These are phyloP conservation scores for Panaeolus papilionaceus DNA, from an alignment of 768 basidiomycete species.

Conservation along the genomic window DNA sequence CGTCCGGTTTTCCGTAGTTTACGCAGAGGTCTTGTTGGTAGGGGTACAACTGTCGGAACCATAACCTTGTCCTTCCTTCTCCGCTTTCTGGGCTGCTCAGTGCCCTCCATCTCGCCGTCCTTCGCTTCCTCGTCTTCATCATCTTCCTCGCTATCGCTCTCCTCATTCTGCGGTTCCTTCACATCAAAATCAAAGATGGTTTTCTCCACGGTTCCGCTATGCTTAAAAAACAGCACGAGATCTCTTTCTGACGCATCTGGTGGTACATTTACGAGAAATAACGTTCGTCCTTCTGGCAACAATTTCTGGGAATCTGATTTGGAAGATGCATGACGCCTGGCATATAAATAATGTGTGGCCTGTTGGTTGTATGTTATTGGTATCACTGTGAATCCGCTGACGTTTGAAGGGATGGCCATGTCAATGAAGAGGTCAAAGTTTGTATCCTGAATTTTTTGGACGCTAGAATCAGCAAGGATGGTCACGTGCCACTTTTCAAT, in stretches of 20 bases:
- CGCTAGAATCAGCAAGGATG: background rate
- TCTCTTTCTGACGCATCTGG: conserved; percentile 88
- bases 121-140: conserved; percentile 44
- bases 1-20: conserved; percentile 66
- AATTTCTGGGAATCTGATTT: conserved; percentile 40
- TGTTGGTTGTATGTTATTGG: conserved; percentile 48
- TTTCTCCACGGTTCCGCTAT: conserved; percentile 77
- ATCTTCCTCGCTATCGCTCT: conserved; percentile 48
- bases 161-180: conserved; percentile 47
- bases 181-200: conserved; percentile 67
- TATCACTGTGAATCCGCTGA: conserved; percentile 57
- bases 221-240: conserved; percentile 76
- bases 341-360: conserved; percentile 78
- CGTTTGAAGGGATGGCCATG: conserved; percentile 36
- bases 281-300: conserved; percentile 68
- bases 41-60: conserved; percentile 60
- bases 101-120: conserved; percentile 36
- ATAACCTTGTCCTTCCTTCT: conserved; percentile 45
- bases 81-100: conserved; percentile 45
- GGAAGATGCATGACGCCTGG: conserved; percentile 67
- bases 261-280: conserved; percentile 90
- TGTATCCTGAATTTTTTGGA: conserved; percentile 1
- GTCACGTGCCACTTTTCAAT: background rate
- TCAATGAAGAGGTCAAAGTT: background rate
- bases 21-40: conserved; percentile 62